These are phyloP conservation scores for Amphicarpaea edgeworthii DNA, from an alignment of 306 rosid genomes.

Conservation along the genomic window DNA sequence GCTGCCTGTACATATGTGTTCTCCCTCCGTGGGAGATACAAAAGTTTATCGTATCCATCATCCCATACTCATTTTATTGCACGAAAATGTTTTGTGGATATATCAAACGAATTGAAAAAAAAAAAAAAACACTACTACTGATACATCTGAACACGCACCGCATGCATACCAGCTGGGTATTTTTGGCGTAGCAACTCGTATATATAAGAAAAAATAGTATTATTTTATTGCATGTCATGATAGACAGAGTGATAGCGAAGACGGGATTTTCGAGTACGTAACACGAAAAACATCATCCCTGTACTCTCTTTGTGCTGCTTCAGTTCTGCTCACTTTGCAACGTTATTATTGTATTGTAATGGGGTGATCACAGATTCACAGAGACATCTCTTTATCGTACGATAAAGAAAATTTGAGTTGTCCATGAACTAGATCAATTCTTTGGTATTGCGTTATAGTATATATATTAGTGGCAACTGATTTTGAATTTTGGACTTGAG, in stretches of 20 bases:
- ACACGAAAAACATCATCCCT: background rate
- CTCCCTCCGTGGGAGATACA: too few species aligned
- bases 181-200: too few species aligned
- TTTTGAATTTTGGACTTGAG: too few species aligned
- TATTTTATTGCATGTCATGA: constrained; percentile 15
- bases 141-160: too few species aligned
- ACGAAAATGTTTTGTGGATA: too few species aligned
- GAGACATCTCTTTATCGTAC: constrained; percentile 20
- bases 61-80: too few species aligned
- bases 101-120: too few species aligned
- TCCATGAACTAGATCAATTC: background rate
- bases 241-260: background rate
- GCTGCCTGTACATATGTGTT: too few species aligned
- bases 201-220: too few species aligned
- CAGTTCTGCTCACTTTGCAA: constrained; percentile 7
- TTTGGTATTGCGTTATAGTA: background rate
- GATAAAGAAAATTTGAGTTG: background rate
- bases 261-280: background rate
- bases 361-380: constrained; percentile 1
- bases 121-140: too few species aligned
- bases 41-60: too few species aligned
- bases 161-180: too few species aligned
- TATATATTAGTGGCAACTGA: background rate
- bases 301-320: background rate
- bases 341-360: background rate